Conservation (phyloP, 176 grass and related monocot genomes). For the Microstegium vimineum region DNA sequence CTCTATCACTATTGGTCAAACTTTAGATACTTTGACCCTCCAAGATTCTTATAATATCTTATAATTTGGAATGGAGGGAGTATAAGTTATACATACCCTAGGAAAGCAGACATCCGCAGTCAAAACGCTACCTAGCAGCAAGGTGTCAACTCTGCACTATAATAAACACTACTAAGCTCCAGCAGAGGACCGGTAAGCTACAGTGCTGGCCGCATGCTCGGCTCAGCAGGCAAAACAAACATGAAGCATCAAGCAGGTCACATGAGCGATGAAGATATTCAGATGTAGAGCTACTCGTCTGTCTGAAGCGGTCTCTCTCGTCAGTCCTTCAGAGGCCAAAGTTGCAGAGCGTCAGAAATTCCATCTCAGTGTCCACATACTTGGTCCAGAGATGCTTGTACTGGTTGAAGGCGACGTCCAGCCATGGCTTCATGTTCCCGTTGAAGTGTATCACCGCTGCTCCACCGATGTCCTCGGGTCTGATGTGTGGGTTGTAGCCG, state of each 20-base stretch:
- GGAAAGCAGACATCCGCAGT: too few relatives aligned
- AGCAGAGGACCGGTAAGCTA: not conserved
- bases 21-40: too few relatives aligned
- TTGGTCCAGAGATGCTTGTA: conserved; percentile 96
- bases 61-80: too few relatives aligned
- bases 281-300: not conserved
- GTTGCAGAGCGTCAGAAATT: conserved; percentile 95
- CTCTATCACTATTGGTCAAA: too few relatives aligned
- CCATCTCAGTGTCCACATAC: conserved; percentile 91
- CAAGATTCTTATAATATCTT: too few relatives aligned
- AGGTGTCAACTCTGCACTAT: not conserved
- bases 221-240: not conserved
- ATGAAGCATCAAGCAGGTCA: not conserved
- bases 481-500: conserved; percentile 89
- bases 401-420: conserved; percentile 94
- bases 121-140: not conserved
- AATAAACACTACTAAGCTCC: not conserved
- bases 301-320: not conserved
- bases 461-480: conserved; percentile 68
- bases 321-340: conserved; percentile 61
- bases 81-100: too few relatives aligned
- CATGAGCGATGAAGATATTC: not conserved
- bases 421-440: conserved; percentile 98
- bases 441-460: conserved; percentile 88
- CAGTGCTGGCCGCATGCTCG: not conserved